phyloP scores from a whole-genome alignment of 2,329 filamentous ascomycete genomes.

The Sporothrix schenckii region DNA sequence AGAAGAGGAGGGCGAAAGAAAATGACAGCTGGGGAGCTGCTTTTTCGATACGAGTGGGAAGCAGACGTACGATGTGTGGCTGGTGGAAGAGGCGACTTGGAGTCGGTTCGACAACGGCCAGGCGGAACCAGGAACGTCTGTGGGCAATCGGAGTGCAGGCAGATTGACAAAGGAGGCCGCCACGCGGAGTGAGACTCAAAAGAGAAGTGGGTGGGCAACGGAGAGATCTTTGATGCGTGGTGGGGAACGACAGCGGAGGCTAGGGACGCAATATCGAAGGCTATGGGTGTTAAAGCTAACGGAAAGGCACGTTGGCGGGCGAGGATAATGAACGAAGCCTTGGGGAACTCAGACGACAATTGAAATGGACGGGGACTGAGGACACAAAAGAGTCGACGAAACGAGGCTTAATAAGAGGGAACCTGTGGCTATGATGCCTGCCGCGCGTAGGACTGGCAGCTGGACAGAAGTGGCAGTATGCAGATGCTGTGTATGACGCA shows the following conservation, averaged over 20 bases:
- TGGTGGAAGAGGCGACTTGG: not conserved
- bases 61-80: constrained; percentile 17
- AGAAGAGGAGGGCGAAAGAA: not conserved
- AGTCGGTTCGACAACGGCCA: not conserved
- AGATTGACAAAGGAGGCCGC: constrained; percentile 19
- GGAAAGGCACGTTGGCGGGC: not conserved
- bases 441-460: constrained; percentile 24
- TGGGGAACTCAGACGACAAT: not conserved
- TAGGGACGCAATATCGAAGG: constrained; percentile 5
- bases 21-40: not conserved
- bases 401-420: constrained; percentile 11
- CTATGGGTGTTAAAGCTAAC: constrained; percentile 18
- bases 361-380: not conserved
- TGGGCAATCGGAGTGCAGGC: not conserved
- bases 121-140: constrained; percentile 8
- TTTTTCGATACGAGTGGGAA: constrained; percentile 1
- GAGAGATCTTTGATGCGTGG: constrained; percentile 20
- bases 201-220: not conserved
- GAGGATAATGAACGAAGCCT: not conserved
- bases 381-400: not conserved
- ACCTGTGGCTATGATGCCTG: constrained; percentile 3
- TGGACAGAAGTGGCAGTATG: constrained; percentile 1
- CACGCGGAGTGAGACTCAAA: constrained; percentile 4
- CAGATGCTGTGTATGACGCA: not conserved
- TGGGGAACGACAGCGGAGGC: constrained; percentile 15